Base-by-base conservation (phyloP, 768 basidiomycete genomes). In the Cystofilobasidium bisporidii region DNA sequence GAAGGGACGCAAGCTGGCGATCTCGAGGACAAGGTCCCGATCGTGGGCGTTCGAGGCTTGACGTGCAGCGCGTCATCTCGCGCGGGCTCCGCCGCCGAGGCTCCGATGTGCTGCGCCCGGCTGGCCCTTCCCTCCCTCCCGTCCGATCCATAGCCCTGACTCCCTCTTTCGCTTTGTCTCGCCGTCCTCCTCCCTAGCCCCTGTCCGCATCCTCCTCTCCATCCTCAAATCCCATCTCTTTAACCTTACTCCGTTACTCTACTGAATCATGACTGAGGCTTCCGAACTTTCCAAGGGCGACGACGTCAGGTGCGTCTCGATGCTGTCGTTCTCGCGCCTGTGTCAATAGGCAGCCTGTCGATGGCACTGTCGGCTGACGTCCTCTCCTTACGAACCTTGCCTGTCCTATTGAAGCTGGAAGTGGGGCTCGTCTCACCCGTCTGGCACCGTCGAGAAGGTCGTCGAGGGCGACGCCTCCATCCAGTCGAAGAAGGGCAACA, bases 291-390 rank as follows among this genome's bases (percentile, higher is more conserved):
- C 48, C 15, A 33, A 60, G 48, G 65, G 65, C 57, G 65, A 66
- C 56, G 65, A 66, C 56, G 65, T 66, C 65, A 40, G 33, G 65
- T 66, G 12, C 43, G 64, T n/a, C n/a, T n/a, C n/a, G n/a, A n/a
- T n/a, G n/a, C n/a, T n/a, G n/a, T n/a, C n/a, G n/a, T n/a, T n/a
- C n/a, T n/a, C n/a, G n/a, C n/a, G n/a, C n/a, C n/a, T n/a, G n/a
- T n/a, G n/a, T n/a, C n/a, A n/a, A n/a, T n/a, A n/a, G n/a, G n/a
- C n/a, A n/a, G n/a, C n/a, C n/a, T n/a, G n/a, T n/a, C n/a, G n/a
- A n/a, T n/a, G n/a, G n/a, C n/a, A n/a, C n/a, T n/a, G n/a, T n/a
- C n/a, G n/a, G 24, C 32, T 41, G 22, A 2, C 17, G 14, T 56
- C 33, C 28, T 1, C 38, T 30, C 33, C 59, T 18, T 28, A n/a